Conservation (phyloP, 2,329 filamentous ascomycete genomes). For the Colletotrichum sp. region DNA sequence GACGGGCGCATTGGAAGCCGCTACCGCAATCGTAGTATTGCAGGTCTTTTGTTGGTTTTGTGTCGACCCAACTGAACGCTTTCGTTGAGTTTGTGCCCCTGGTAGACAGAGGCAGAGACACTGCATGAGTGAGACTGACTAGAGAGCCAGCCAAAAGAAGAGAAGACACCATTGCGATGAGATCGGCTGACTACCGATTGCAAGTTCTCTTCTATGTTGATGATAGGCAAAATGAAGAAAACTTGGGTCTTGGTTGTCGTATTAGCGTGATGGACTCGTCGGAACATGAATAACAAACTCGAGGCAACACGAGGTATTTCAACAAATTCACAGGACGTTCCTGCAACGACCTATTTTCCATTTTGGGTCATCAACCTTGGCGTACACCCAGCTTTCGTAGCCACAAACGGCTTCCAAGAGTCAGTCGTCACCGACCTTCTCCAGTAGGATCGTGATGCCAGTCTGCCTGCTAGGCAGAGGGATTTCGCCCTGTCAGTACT, state of each 20-base stretch:
- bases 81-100: not conserved
- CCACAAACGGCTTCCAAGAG: not conserved
- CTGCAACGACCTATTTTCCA: not conserved
- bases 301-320: not conserved
- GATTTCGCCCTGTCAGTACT: not conserved
- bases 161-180: not conserved
- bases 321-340: not conserved
- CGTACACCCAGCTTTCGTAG: fast-evolving
- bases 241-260: not conserved
- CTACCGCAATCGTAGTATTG: conserved; percentile 44
- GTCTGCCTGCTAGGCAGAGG: not conserved
- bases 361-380: no score
- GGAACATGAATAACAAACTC: not conserved
- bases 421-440: not conserved
- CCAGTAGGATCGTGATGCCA: not conserved
- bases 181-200: fast-evolving
- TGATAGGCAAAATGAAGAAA: not conserved
- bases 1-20: conserved; percentile 42
- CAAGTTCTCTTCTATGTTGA: not conserved
- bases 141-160: not conserved
- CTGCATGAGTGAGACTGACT: not conserved
- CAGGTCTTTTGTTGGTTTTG: conserved; percentile 38
- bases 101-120: not conserved
- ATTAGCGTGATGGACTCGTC: not conserved
- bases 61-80: conserved; percentile 37